Conservation (phyloP, 2,329 filamentous ascomycete species). For the Bipolaris oryzae region DNA sequence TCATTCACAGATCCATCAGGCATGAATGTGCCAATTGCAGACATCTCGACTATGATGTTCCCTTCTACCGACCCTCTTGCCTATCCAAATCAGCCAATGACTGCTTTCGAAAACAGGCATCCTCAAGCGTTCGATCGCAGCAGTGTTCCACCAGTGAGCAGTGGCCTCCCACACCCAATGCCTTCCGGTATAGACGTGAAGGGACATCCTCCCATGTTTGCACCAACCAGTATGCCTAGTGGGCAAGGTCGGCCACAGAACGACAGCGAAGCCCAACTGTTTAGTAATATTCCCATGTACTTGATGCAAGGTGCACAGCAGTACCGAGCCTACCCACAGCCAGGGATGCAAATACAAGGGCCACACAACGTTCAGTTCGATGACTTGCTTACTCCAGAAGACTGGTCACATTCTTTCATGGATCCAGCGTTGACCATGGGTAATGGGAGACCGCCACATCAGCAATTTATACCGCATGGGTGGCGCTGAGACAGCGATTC, state of each 20-base stretch:
- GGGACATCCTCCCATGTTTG: constrained; percentile 30
- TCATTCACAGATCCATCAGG: constrained; percentile 40
- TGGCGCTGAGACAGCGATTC: constrained; percentile 25
- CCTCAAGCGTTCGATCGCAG: constrained; percentile 33
- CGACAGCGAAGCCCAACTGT: constrained; percentile 76
- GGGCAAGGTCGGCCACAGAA: constrained; percentile 25
- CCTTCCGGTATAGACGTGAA: constrained; percentile 34
- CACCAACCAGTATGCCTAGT: constrained; percentile 26
- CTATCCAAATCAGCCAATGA: constrained; percentile 78
- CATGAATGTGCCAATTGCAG: constrained; percentile 61
- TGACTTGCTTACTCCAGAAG: constrained; percentile 47
- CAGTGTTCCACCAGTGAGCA: constrained; percentile 5
- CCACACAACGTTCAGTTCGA: constrained; percentile 44
- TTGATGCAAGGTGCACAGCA: constrained; percentile 61
- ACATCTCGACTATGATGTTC: constrained; percentile 81
- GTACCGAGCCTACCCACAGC: constrained; percentile 34
- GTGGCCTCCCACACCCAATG: constrained; percentile 7
- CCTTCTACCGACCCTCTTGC: constrained; percentile 77
- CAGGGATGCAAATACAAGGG: constrained; percentile 28
- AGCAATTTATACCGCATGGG: constrained; percentile 28
- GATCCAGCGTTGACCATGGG: constrained; percentile 42
- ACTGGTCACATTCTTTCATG: constrained; percentile 49
- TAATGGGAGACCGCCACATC: constrained; percentile 27
- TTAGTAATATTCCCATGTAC: constrained; percentile 73
- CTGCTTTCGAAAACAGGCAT: constrained; percentile 58